Percentiles rank a stretch among this genome's conserved stretches.
Conservation (phyloP, 2,329 filamentous ascomycete species). For the Tolypocladium capitatum region DNA sequence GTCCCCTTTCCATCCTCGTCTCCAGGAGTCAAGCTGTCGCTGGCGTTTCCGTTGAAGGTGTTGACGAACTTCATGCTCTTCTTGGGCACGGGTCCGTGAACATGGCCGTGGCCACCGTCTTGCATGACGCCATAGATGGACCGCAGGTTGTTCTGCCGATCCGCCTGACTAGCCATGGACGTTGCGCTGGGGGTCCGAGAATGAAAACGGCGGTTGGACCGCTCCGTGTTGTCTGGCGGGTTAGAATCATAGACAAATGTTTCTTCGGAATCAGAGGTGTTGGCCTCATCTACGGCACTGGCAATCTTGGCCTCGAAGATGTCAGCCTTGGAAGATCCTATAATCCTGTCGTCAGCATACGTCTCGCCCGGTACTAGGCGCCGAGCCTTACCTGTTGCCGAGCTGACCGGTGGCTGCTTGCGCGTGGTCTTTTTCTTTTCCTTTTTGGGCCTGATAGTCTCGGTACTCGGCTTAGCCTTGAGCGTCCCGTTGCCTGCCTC, state of each 20-base stretch:
- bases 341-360: slow-evolving; percentile 1
- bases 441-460: slow-evolving; percentile 90
- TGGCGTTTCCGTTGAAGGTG: slow-evolving; percentile 51
- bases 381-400: slow-evolving; percentile 54
- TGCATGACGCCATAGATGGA: slow-evolving; percentile 59
- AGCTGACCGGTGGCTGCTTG: slow-evolving; percentile 58
- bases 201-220: slow-evolving; percentile 61
- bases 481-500: slow-evolving; percentile 59
- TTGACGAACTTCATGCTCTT: slow-evolving; percentile 96
- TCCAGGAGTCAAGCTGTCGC: slow-evolving; percentile 36
- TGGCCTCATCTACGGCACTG: slow-evolving; percentile 86
- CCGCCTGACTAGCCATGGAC: slow-evolving; percentile 61
- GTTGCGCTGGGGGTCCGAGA: slow-evolving; percentile 91
- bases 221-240: slow-evolving; percentile 54
- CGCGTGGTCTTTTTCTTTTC: slow-evolving; percentile 71
- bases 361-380: background rate
- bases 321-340: slow-evolving; percentile 88
- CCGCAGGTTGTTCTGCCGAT: slow-evolving; percentile 42
- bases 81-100: slow-evolving; percentile 36
- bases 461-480: slow-evolving; percentile 77
- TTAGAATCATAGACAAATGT: slow-evolving; percentile 99
- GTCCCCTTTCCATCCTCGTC: slow-evolving; percentile 56
- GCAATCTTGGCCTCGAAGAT: slow-evolving; percentile 97
- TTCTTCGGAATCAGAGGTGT: slow-evolving; percentile 94
- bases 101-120: slow-evolving; percentile 24